phyloP scores from a whole-genome alignment of 2,329 filamentous ascomycete genomes.

The Pseudogymnoascus sp. region DNA sequence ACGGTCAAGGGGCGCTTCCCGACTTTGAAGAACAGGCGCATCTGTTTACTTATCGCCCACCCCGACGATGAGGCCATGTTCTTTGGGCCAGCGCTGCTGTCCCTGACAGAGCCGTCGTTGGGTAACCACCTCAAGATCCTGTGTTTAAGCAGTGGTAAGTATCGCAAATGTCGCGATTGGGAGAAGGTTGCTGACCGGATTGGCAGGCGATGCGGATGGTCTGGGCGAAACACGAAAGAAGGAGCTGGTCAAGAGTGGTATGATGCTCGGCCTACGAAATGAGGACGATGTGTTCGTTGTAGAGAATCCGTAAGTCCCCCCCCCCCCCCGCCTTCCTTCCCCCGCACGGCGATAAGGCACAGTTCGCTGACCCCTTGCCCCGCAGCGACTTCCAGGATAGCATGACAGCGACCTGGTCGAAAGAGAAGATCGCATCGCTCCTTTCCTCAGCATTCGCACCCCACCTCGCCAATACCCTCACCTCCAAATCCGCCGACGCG shows the following conservation, averaged over 20 bases:
- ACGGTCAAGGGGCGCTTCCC: slow-evolving; percentile 46
- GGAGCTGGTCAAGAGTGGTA: slow-evolving; percentile 74
- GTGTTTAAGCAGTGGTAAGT: slow-evolving; percentile 74
- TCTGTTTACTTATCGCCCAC: slow-evolving; percentile 89
- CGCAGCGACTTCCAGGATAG: slow-evolving; percentile 71
- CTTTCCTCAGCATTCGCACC: slow-evolving; percentile 69
- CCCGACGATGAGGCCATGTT: slow-evolving; percentile 99
- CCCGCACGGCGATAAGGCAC: slow-evolving; percentile 9
- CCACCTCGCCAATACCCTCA: slow-evolving; percentile 36
- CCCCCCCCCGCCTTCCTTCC: slow-evolving; percentile 8
- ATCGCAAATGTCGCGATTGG: slow-evolving; percentile 9
- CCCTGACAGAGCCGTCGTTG: slow-evolving; percentile 68
- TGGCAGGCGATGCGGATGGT: slow-evolving; percentile 70
- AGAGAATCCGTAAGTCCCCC: slow-evolving; percentile 55
- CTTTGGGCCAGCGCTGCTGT: slow-evolving; percentile 80
- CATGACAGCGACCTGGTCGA: slow-evolving; percentile 73
- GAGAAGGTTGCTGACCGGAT: slow-evolving; percentile 14
- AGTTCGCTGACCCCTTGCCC: not conserved
- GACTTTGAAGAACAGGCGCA: slow-evolving; percentile 68
- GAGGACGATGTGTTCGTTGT: slow-evolving; percentile 79
- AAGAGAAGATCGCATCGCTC: slow-evolving; percentile 58
- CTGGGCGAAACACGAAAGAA: slow-evolving; percentile 73
- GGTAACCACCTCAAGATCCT: slow-evolving; percentile 92
- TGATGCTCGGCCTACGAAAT: slow-evolving; percentile 63
- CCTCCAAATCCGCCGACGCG: slow-evolving; percentile 24